Conservation (phyloP, 768 basidiomycete genomes). For the Dentipellis sp. region DNA sequence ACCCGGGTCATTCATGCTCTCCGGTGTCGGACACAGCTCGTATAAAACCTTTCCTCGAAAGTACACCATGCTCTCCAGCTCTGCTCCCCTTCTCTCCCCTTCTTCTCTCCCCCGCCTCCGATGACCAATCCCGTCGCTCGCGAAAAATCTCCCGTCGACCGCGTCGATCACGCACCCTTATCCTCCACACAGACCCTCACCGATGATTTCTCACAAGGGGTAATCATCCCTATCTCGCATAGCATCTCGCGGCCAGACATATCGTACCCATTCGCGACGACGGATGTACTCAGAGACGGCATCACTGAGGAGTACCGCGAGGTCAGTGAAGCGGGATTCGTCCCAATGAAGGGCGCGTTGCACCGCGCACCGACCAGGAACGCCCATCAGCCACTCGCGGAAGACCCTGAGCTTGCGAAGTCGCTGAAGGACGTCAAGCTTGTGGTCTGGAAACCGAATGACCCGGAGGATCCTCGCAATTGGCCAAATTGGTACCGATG, state of each 20-base stretch:
- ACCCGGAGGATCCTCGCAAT: conserved; percentile 32
- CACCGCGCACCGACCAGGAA: conserved; percentile 19
- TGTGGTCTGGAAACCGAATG: conserved; percentile 28
- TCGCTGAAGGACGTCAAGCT: conserved; percentile 23
- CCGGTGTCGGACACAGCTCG: too few relatives aligned
- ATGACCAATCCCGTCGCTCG: too few relatives aligned
- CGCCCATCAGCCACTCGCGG: conserved; percentile 4
- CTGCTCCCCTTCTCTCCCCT: too few relatives aligned
- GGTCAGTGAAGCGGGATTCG: conserved; percentile 20
- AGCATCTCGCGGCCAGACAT: conserved; percentile 17
- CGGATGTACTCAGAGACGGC: conserved; percentile 18
- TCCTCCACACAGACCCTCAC: too few relatives aligned
- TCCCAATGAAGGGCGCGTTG: conserved; percentile 21
- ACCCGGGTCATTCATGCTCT: too few relatives aligned
- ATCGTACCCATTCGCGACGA: conserved; percentile 22
- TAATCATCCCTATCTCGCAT: conserved; percentile 5
- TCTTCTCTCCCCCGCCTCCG: too few relatives aligned
- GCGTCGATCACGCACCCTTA: too few relatives aligned
- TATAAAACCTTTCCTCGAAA: too few relatives aligned
- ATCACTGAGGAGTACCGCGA: conserved; percentile 27
- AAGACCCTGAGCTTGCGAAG: conserved; percentile 23
- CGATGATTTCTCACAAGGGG: not conserved
- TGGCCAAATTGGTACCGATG: conserved; percentile 24
- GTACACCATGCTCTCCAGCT: too few relatives aligned
- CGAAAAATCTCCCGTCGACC: too few relatives aligned